Base-by-base conservation (phyloP, 2,329 filamentous ascomycete genomes). In the Ophiocordyceps camponoti-saundersi region DNA sequence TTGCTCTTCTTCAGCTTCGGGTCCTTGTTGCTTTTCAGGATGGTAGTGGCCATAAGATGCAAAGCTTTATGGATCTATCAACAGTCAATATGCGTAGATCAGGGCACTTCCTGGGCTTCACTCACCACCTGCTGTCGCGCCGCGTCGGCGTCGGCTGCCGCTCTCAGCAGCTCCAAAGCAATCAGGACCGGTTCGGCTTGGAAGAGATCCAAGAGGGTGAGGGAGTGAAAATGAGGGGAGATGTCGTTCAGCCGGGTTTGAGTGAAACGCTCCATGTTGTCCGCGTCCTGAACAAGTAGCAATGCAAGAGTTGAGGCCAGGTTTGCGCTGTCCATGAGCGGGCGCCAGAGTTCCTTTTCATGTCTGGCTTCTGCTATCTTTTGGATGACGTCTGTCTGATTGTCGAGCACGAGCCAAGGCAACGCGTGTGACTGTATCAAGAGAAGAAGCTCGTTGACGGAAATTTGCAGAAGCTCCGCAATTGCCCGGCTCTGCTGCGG, bases 401-500 rank as follows among this genome's bases (percentile, higher is more conserved):
- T 83, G 41, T 77, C 81, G 39, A 95, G 67, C 3, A 98, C 85
- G 18, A 98, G 72, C 65, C 85, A 88, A 1, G 93, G 92, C 10
- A 98, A 63, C 8, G 89, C 89, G 55, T 92, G 77, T 15, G 77
- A 72, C 59, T 95, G 88, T 10, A 90, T 85, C 18, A 82, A 64
- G 15, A 82, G 64, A 11, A 95, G 70, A 42, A 96, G 79, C 46
- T 85, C 79, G 42, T 79, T 72, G 10, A 93, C 74, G 39, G 77
- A 82, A 57, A 87, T 81, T 46, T 81, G 79, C 36, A 95, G 70
- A 29, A 96, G 65, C 52, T 94, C 87, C 22, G 88, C 86, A 44
- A 96, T 72, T 42, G 83, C 73, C 47, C 85, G 79, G 44, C 80
- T 82, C 57, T 89, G 83, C 55, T 92, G 85, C n/a, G 92, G 90